Percentiles rank a stretch among this genome's conserved stretches.
phyloP scores from a whole-genome alignment of 495 filamentous ascomycete species.

The Evernia prunastri region DNA sequence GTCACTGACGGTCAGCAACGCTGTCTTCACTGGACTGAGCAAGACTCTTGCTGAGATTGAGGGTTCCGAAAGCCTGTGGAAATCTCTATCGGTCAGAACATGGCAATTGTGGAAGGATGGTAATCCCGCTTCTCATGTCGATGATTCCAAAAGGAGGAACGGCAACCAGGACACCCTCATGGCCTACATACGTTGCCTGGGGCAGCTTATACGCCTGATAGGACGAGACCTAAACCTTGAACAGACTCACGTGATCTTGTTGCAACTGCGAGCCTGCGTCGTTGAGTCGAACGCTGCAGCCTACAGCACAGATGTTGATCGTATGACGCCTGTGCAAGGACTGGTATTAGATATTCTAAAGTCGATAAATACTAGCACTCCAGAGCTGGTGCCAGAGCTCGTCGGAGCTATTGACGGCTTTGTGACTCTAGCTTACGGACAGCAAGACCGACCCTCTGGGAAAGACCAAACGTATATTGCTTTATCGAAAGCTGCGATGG shows the following conservation, averaged over 20 bases:
- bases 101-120: slow-evolving; percentile 70
- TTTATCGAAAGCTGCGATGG: slow-evolving; percentile 71
- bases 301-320: slow-evolving; percentile 81
- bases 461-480: slow-evolving; percentile 64
- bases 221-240: slow-evolving; percentile 53
- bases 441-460: background rate
- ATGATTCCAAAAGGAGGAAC: slow-evolving; percentile 38
- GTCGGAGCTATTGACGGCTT: slow-evolving; percentile 63
- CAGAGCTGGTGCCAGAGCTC: slow-evolving; percentile 59
- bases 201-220: slow-evolving; percentile 76
- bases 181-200: slow-evolving; percentile 70
- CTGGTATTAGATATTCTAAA: slow-evolving; percentile 67
- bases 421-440: slow-evolving; percentile 56
- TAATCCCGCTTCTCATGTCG: slow-evolving; percentile 48
- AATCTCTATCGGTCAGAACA: slow-evolving; percentile 46
- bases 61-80: slow-evolving; percentile 43
- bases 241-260: slow-evolving; percentile 49
- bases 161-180: slow-evolving; percentile 67
- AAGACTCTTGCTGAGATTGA: slow-evolving; percentile 57
- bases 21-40: slow-evolving; percentile 61
- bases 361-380: slow-evolving; percentile 60
- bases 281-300: slow-evolving; percentile 64
- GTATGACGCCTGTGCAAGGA: slow-evolving; percentile 69
- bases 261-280: slow-evolving; percentile 53
- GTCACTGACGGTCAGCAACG: slow-evolving; percentile 62